Evolutionary conservation across 352 stramenopile species (phyloP).

Genomic region (Phytopythium chamaehyphon): DNA sequence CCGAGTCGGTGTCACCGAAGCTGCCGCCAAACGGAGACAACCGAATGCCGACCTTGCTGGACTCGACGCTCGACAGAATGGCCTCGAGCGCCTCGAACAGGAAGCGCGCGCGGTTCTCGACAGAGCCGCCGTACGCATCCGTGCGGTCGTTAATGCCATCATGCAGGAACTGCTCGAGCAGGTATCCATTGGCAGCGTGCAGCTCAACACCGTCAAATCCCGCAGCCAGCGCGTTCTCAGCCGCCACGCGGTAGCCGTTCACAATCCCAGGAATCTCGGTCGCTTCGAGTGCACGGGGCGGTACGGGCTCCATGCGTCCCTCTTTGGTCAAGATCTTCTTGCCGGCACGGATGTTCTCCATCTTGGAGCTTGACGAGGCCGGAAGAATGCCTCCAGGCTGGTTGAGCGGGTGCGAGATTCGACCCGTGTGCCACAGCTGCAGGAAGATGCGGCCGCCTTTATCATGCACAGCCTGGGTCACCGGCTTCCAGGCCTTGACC

Average conservation of each 20-base stretch:
- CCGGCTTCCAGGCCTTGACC: conserved; percentile 40
- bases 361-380: conserved; percentile 51
- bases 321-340: conserved; percentile 40
- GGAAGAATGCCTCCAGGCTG: conserved; percentile 45
- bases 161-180: conserved; percentile 90
- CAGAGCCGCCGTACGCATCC: conserved; percentile 81
- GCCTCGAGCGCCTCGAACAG: conserved; percentile 68
- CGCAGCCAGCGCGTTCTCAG: conserved; percentile 57
- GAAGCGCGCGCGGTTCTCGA: conserved; percentile 82
- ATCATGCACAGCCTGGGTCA: conserved; percentile 66
- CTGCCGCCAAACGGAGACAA: conserved; percentile 39
- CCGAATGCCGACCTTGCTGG: conserved; percentile 36
- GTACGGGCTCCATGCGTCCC: conserved; percentile 33
- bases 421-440: conserved; percentile 87
- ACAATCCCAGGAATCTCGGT: conserved; percentile 72
- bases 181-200: conserved; percentile 89
- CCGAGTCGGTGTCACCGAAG: conserved; percentile 41
- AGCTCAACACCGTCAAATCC: conserved; percentile 91
- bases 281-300: conserved; percentile 50
- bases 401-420: conserved; percentile 59
- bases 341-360: conserved; percentile 20
- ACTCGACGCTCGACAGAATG: conserved; percentile 30
- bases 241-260: conserved; percentile 60
- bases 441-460: conserved; percentile 74
- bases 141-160: conserved; percentile 76